Percentiles rank a stretch among this genome's conserved stretches.
Evolutionary conservation across 768 basidiomycete genomes (phyloP).

Genomic region (Kwoniella botswanensis): DNA sequence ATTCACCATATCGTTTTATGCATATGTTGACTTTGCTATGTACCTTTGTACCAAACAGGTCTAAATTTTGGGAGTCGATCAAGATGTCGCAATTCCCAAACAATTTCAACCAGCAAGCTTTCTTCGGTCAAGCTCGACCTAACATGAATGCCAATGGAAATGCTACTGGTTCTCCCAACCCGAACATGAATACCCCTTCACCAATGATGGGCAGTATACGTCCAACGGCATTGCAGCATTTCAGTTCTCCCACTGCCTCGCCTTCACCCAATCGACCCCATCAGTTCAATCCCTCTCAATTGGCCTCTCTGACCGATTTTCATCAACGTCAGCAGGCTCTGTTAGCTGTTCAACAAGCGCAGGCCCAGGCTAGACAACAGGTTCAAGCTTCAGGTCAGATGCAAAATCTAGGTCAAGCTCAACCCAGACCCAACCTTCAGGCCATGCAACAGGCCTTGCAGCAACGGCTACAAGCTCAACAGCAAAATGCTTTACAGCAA

Average conservation of each 20-base stretch:
- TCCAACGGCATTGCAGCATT: slow-evolving; percentile 7
- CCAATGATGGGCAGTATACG: slow-evolving; percentile 21
- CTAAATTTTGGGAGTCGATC: neutral
- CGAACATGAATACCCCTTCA: slow-evolving; percentile 7
- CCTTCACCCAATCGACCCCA: slow-evolving; percentile 16
- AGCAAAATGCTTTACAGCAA: slow-evolving; percentile 20
- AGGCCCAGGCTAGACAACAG: slow-evolving; percentile 5
- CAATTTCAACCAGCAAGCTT: slow-evolving; percentile 19
- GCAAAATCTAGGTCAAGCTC: slow-evolving; percentile 12
- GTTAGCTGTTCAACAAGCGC: slow-evolving; percentile 8
- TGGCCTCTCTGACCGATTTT: slow-evolving; percentile 32
- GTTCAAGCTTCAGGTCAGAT: slow-evolving; percentile 7
- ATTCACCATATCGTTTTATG: neutral
- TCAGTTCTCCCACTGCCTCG: slow-evolving; percentile 13
- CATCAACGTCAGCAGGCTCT: slow-evolving; percentile 31
- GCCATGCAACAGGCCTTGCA: slow-evolving; percentile 11
- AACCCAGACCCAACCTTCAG: neutral
- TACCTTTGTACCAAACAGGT: neutral
- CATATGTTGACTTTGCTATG: slow-evolving; percentile 27
- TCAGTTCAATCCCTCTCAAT: slow-evolving; percentile 28
- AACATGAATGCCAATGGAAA: neutral
- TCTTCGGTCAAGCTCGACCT: slow-evolving; percentile 21
- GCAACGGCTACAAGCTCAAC: slow-evolving; percentile 16
- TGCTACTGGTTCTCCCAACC: slow-evolving; percentile 11
- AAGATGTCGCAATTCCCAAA: slow-evolving; percentile 41